Percentiles rank a stretch among this genome's conserved stretches.
phyloP scores from a whole-genome alignment of 495 filamentous ascomycete species.

The Aspergillus ostianus region DNA sequence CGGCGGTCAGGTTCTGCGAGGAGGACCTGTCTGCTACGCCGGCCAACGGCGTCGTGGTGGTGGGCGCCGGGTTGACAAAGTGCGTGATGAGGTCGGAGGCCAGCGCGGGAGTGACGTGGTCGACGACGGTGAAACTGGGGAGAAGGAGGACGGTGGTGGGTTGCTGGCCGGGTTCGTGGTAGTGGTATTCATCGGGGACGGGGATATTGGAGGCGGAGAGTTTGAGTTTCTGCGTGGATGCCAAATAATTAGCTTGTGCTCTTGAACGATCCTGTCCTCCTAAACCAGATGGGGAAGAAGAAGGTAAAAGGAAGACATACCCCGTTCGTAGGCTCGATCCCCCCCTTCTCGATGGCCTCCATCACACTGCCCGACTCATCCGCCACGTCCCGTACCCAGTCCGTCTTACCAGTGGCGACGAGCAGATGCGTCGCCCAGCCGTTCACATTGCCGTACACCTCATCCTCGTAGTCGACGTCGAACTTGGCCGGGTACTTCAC shows the following conservation, averaged over 20 bases:
- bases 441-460: conserved; percentile 83
- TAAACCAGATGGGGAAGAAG: background rate
- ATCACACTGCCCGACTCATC: conserved; percentile 94
- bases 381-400: conserved; percentile 88
- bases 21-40: conserved; percentile 16
- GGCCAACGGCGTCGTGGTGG: conserved; percentile 68
- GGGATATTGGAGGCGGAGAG: conserved; percentile 93
- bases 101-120: conserved; percentile 76
- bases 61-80: conserved; percentile 70
- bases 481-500: conserved; percentile 74
- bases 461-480: conserved; percentile 71
- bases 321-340: conserved; percentile 68
- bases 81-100: conserved; percentile 69
- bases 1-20: conserved; percentile 9
- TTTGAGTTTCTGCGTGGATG: conserved; percentile 66
- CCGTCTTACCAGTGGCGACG: conserved; percentile 90
- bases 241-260: background rate
- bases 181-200: conserved; percentile 59
- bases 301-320: conserved; percentile 41
- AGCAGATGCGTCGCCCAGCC: conserved; percentile 87
- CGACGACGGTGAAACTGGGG: conserved; percentile 81
- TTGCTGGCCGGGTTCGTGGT: conserved; percentile 54
- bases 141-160: conserved; percentile 85
- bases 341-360: conserved; percentile 74
- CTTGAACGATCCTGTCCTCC: background rate